These are phyloP conservation scores for Sodiomyces alkalinus DNA, from an alignment of 2,329 filamentous ascomycete species.

Conservation along the genomic window DNA sequence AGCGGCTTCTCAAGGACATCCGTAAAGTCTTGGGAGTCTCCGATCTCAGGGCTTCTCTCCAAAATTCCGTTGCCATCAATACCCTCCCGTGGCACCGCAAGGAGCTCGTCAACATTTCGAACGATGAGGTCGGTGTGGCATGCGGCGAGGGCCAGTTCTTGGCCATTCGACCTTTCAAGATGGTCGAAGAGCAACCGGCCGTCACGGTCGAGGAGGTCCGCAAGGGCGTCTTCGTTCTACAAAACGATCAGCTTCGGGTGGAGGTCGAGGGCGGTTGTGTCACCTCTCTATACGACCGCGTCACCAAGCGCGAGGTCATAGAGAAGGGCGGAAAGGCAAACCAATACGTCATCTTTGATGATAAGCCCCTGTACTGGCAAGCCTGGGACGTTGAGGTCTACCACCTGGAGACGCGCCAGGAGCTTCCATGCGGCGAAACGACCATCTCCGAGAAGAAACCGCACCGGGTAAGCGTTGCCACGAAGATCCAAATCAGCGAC, in stretches of 20 bases:
- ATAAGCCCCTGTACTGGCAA: constrained; percentile 95
- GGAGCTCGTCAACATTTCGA: constrained; percentile 53
- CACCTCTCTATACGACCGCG: constrained; percentile 67
- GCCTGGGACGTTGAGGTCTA: constrained; percentile 97
- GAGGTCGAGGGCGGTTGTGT: constrained; percentile 61
- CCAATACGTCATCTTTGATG: constrained; percentile 87
- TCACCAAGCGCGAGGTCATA: constrained; percentile 62
- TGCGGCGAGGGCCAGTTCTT: constrained; percentile 40
- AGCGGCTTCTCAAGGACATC: constrained; percentile 56
- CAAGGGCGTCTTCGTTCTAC: constrained; percentile 56
- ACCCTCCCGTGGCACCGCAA: constrained; percentile 75
- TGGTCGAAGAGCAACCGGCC: constrained; percentile 24
- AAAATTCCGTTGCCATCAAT: constrained; percentile 54
- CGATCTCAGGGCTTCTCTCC: constrained; percentile 22
- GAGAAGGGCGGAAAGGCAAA: constrained; percentile 63
- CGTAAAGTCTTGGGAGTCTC: constrained; percentile 51
- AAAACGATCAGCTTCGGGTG: constrained; percentile 64
- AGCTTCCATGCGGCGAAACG: constrained; percentile 54
- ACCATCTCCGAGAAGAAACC: constrained; percentile 55
- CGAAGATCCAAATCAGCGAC: constrained; percentile 76
- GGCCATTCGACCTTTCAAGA: constrained; percentile 33
- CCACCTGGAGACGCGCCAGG: constrained; percentile 74
- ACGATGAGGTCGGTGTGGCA: constrained; percentile 35
- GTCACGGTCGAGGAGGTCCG: constrained; percentile 35
- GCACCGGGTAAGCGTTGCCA: constrained; percentile 67